Percentiles rank a stretch among this genome's conserved stretches.
phyloP scores from a whole-genome alignment of 148 eudicot genomes.

The Rhododendron griersonianum region DNA sequence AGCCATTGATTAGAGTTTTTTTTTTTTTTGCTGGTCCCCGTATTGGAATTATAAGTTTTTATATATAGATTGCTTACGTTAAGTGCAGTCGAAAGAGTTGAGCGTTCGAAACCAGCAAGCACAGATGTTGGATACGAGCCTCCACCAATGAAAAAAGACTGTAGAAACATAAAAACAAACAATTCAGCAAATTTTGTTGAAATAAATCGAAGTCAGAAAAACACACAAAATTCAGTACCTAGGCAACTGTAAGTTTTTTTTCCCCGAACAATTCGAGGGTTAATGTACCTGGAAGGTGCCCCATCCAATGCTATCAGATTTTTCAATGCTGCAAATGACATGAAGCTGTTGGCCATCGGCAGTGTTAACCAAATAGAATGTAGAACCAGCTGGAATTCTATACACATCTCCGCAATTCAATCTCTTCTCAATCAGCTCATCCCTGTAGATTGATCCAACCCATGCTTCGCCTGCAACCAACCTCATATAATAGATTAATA shows the following conservation, averaged over 20 bases:
- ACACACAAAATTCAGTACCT: not conserved
- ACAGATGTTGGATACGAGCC: too few relatives aligned
- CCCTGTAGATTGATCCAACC: conserved; percentile 60
- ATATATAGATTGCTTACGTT: too few relatives aligned
- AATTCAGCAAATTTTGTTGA: not conserved
- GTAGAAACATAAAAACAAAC: too few relatives aligned
- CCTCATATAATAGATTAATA: not conserved
- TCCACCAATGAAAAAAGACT: too few relatives aligned
- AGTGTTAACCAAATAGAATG: conserved; percentile 64
- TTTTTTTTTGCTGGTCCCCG: too few relatives aligned
- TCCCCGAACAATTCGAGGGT: not conserved
- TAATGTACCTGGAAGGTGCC: conserved; percentile 32
- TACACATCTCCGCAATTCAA: conserved; percentile 73
- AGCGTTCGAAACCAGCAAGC: too few relatives aligned
- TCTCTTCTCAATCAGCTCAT: conserved; percentile 45
- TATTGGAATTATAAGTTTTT: too few relatives aligned
- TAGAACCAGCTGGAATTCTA: conserved; percentile 66
- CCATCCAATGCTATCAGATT: conserved; percentile 41
- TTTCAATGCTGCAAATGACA: conserved; percentile 64
- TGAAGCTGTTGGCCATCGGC: conserved; percentile 65
- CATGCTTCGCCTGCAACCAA: conserved; percentile 64
- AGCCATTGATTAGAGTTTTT: too few relatives aligned
- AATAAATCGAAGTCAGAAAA: not conserved
- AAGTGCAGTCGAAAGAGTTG: too few relatives aligned
- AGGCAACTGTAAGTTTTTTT: not conserved